A percentile compares a stretch with the other conserved stretches of the same genome.
phyloP scores from a whole-genome alignment of 768 basidiomycete species.

The Termitomyces sp. region DNA sequence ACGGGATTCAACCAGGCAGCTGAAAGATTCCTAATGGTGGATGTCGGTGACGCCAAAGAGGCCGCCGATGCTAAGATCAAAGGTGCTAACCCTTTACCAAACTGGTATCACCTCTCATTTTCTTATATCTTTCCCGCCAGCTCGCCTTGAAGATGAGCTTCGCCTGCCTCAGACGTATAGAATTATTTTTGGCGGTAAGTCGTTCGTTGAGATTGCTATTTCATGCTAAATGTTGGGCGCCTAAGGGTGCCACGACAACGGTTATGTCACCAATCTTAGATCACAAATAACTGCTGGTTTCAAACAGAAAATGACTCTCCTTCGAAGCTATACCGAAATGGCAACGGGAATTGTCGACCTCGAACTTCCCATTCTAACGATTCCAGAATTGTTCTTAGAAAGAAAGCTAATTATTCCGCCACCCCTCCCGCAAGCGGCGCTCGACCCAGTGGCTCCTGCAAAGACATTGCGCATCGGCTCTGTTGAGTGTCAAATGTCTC shows the following conservation, averaged over 20 bases:
- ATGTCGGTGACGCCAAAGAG: conserved; percentile 69
- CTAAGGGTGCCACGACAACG: conserved; percentile 68
- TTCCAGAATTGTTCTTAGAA: conserved; percentile 56
- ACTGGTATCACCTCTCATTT: background rate
- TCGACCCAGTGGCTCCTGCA: background rate
- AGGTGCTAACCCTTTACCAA: conserved; percentile 32
- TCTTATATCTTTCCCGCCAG: conserved; percentile 17
- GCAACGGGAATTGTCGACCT: conserved; percentile 57
- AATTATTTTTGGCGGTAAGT: conserved; percentile 62
- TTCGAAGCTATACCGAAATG: conserved; percentile 59
- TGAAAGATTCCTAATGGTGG: conserved; percentile 62
- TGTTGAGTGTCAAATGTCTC: background rate
- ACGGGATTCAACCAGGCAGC: conserved; percentile 67
- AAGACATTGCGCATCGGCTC: conserved; percentile 6
- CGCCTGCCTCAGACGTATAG: conserved; percentile 59
- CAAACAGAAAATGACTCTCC: conserved; percentile 57
- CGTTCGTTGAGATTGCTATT: background rate
- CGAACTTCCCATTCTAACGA: conserved; percentile 44
- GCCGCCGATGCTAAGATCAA: conserved; percentile 74
- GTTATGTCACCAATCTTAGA: conserved; percentile 58
- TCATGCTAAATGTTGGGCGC: background rate
- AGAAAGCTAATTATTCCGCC: conserved; percentile 39
- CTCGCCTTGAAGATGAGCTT: conserved; percentile 56
- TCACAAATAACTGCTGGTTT: conserved; percentile 63
- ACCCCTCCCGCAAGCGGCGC: conserved; percentile 11